These are phyloP conservation scores for Peziza echinospora DNA, from an alignment of 495 filamentous ascomycete genomes.

Conservation along the genomic window DNA sequence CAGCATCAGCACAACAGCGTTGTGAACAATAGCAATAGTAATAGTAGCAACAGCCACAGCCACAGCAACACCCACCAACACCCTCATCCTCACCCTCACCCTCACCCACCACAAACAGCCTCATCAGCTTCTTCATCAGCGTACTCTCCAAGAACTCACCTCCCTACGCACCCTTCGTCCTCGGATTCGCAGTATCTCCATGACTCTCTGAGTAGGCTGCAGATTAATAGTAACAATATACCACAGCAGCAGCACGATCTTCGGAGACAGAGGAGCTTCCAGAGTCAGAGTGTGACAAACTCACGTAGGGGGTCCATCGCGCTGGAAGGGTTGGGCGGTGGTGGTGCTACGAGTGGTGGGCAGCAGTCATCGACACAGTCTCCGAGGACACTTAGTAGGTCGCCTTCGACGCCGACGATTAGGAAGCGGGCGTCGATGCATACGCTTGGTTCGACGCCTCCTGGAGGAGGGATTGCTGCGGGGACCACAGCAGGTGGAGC, in stretches of 20 bases:
- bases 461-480: neutral
- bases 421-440: slow-evolving; percentile 14
- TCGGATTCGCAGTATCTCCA: neutral
- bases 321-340: no score
- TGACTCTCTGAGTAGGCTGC: neutral
- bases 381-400: neutral
- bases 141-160: neutral
- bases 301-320: no score
- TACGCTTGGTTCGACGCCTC: slow-evolving; percentile 6
- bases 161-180: slow-evolving; percentile 9
- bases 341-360: no score
- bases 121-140: neutral
- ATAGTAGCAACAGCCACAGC: no score
- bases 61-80: no score
- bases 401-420: slow-evolving; percentile 18
- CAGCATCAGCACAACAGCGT: no score
- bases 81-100: no score
- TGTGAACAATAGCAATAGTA: no score
- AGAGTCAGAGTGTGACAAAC: neutral
- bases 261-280: no score
- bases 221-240: no score
- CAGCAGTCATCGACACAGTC: no score
- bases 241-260: no score
- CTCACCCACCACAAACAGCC: neutral
- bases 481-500: neutral